These are phyloP conservation scores for Arthrobotrys sphaeroides DNA, from an alignment of 2,329 filamentous ascomycete genomes.

Conservation along the genomic window DNA sequence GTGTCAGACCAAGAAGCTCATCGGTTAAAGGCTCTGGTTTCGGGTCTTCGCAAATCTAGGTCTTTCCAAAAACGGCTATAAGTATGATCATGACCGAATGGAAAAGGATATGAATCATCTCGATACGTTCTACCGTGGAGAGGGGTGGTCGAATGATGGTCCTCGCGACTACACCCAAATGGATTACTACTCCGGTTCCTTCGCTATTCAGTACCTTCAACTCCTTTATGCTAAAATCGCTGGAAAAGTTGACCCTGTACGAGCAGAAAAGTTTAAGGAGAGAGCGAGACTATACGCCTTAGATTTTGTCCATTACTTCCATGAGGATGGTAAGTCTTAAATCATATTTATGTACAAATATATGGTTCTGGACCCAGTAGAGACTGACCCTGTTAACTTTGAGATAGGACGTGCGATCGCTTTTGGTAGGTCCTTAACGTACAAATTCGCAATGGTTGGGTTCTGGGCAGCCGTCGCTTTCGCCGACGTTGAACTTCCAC, in stretches of 20 bases:
- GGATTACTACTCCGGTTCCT: slow-evolving; percentile 85
- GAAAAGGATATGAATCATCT: slow-evolving; percentile 80
- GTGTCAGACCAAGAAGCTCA: not conserved
- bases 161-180: slow-evolving; percentile 82
- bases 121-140: slow-evolving; percentile 82
- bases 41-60: slow-evolving; percentile 84
- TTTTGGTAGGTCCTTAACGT: slow-evolving; percentile 80
- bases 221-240: slow-evolving; percentile 79
- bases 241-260: slow-evolving; percentile 70
- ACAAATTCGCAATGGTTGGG: slow-evolving; percentile 85
- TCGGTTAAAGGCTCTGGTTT: slow-evolving; percentile 75
- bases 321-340: slow-evolving; percentile 67
- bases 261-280: slow-evolving; percentile 74
- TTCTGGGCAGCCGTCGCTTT: slow-evolving; percentile 84
- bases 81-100: slow-evolving; percentile 74
- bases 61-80: slow-evolving; percentile 76
- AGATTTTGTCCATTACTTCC: slow-evolving; percentile 80
- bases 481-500: slow-evolving; percentile 76
- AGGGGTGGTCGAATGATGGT: slow-evolving; percentile 83
- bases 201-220: slow-evolving; percentile 82
- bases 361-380: no score
- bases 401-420: slow-evolving; percentile 71
- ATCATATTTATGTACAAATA: no score
- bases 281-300: slow-evolving; percentile 73
- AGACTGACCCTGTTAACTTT: not conserved